Percentiles rank a stretch among this genome's conserved stretches.
Conservation (phyloP, 2,329 filamentous ascomycete species). For the Microsporum ferrugineum region DNA sequence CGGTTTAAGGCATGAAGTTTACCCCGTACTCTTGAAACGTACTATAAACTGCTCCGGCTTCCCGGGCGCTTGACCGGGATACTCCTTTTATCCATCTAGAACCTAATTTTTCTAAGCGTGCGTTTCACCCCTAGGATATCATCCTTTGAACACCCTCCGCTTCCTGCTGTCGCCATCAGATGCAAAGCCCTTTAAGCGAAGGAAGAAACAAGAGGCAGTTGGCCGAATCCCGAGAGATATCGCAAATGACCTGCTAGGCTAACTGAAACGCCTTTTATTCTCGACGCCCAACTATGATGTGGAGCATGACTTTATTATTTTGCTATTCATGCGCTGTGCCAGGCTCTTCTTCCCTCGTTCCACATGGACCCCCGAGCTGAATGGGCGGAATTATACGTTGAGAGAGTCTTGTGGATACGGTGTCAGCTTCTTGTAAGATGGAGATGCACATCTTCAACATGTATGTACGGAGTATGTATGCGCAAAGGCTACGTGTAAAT, state of each 20-base stretch:
- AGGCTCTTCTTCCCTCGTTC: background rate
- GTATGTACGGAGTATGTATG: background rate
- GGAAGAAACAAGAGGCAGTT: background rate
- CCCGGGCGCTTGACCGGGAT: background rate
- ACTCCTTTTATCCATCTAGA: background rate
- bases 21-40: background rate
- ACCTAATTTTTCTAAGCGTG: background rate
- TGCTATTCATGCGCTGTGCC: background rate
- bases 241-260: background rate
- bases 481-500: background rate
- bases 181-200: background rate
- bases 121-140: background rate
- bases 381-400: background rate
- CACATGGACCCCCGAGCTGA: background rate
- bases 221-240: background rate
- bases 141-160: background rate
- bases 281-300: background rate
- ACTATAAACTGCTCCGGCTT: background rate
- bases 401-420: background rate
- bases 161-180: background rate
- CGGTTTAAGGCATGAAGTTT: background rate
- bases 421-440: background rate
- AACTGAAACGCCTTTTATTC: constrained; percentile 1
- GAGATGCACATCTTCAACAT: background rate
- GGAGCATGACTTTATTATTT: background rate